Evolutionary conservation across 1,284 basidiomycete genomes (phyloP).

Genomic region (Boletellus sp.): DNA sequence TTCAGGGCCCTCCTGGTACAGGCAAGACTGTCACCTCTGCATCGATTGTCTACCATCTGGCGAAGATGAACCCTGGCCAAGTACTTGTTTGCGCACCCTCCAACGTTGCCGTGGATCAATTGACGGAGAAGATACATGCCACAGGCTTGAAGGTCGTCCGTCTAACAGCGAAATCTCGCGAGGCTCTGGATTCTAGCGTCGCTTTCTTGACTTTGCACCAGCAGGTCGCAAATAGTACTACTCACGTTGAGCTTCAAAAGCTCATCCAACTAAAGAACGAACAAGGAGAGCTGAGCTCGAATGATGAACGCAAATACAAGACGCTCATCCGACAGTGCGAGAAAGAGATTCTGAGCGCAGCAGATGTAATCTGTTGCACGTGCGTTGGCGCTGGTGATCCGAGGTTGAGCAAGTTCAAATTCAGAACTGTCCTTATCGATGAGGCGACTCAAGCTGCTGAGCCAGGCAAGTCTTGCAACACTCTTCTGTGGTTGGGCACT

Average conservation of each 20-base stretch:
- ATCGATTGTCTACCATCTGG: slow-evolving; percentile 97
- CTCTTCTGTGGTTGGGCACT: background rate
- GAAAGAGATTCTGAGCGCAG: slow-evolving; percentile 92
- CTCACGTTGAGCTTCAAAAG: slow-evolving; percentile 94
- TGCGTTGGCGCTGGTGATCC: slow-evolving; percentile 98
- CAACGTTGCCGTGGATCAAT: slow-evolving; percentile 98
- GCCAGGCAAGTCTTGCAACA: slow-evolving; percentile 62
- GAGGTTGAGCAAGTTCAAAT: slow-evolving; percentile 93
- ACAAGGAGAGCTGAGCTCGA: slow-evolving; percentile 93
- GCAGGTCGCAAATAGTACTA: slow-evolving; percentile 94
- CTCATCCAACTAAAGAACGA: slow-evolving; percentile 96
- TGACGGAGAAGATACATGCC: slow-evolving; percentile 97
- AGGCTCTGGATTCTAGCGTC: slow-evolving; percentile 93
- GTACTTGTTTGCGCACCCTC: slow-evolving; percentile 98
- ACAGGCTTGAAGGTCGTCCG: slow-evolving; percentile 98
- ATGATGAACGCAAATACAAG: slow-evolving; percentile 98
- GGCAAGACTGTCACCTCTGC: slow-evolving; percentile 99
- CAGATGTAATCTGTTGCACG: slow-evolving; percentile 98
- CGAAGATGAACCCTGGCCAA: slow-evolving; percentile 99
- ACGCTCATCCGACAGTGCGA: slow-evolving; percentile 92
- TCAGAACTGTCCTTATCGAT: slow-evolving; percentile 96
- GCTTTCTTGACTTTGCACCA: slow-evolving; percentile 94
- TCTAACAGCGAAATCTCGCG: slow-evolving; percentile 94
- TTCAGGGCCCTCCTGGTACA: slow-evolving; percentile 97
- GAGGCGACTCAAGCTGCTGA: slow-evolving; percentile 98